Evolutionary conservation across 345 rosid species (phyloP), one percentile per base, ranked within the genome.

Genomic region (Gossypium stocksii): DNA sequence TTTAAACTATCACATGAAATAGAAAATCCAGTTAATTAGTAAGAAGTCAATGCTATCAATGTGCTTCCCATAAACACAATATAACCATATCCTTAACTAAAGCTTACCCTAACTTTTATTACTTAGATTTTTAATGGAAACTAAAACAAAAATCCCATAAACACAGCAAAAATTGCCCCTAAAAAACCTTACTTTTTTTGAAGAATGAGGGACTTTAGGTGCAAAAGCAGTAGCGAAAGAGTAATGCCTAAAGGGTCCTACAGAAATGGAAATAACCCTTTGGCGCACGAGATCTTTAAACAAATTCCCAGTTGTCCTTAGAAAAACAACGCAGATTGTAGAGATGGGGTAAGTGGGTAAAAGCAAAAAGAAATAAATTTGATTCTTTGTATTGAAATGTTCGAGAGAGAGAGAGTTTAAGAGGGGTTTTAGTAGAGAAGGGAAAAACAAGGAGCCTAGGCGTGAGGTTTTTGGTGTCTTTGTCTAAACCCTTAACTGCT

Each of bases 121-220:
- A 7, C 66, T 38, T 27, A 34, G 16, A 34, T n/a, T n/a, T n/a
- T 38, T 20, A 38, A 17, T 9, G 25, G 2, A 38, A 14, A 19
- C 5, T 1, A 19, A n/a, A 22, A 20, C 2, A 46, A 67, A 41
- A 46, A 48, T 22, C 54, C 12, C 54, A 20, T 20, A 45, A 66
- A 66, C 1, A 10, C 17, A 44, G 11, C 16, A 44, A 66, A 13
- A 23, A 23, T 34, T 6, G 4, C 27, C 10, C n/a, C 7, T n/a
- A 67, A 68, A 12, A 2, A 38, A 63, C 9, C 3, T 74, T 80
- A 91, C 98, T 75, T 85, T 88, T 77, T 86, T 91, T 73, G 94
- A 87, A 76, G 84, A 89, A 76, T 90, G 98, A 69, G 97, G 97
- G 53, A 93, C 89, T 83, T 89, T 87, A 70, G 87, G 87, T 48